phyloP scores from a whole-genome alignment of 306 rosid genomes.

The Cercis canadensis region DNA sequence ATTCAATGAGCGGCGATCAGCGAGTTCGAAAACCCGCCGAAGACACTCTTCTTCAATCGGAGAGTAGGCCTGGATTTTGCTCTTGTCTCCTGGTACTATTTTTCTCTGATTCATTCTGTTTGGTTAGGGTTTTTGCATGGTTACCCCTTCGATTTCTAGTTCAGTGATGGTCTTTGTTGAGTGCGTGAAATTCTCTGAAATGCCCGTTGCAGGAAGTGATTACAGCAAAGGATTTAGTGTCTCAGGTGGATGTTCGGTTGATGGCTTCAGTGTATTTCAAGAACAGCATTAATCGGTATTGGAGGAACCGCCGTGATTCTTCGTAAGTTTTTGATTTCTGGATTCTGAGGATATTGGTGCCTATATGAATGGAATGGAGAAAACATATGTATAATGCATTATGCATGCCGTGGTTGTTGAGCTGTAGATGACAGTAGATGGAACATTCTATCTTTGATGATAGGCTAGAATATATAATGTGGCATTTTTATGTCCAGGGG shows the following conservation, averaged over 20 bases:
- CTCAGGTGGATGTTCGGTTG: conserved; percentile 82
- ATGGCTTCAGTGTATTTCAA: conserved; percentile 90
- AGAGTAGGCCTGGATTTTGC: conserved; percentile 90
- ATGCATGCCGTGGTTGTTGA: neutral
- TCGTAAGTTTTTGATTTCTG: conserved; percentile 42
- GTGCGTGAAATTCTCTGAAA: conserved; percentile 17
- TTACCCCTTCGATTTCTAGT: neutral
- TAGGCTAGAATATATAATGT: conserved; percentile 23
- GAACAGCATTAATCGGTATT: conserved; percentile 80
- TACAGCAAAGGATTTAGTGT: conserved; percentile 76
- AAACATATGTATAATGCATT: conserved; percentile 19
- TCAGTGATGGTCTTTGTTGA: neutral
- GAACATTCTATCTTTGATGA: neutral
- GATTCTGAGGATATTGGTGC: neutral
- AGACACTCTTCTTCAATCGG: conserved; percentile 75
- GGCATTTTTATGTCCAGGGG: conserved; percentile 61
- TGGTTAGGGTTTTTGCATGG: conserved; percentile 46
- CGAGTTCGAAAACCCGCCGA: conserved; percentile 77
- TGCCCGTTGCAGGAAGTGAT: conserved; percentile 72
- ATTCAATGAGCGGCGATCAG: conserved; percentile 84
- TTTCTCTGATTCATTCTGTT: conserved; percentile 8
- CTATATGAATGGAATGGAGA: neutral
- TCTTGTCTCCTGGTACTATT: conserved; percentile 73
- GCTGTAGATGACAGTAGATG: neutral
- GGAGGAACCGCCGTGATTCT: conserved; percentile 83